Percentiles rank a stretch among this genome's conserved stretches.
Conservation (phyloP, 2,329 filamentous ascomycete genomes). For the Lachnellula suecica region DNA sequence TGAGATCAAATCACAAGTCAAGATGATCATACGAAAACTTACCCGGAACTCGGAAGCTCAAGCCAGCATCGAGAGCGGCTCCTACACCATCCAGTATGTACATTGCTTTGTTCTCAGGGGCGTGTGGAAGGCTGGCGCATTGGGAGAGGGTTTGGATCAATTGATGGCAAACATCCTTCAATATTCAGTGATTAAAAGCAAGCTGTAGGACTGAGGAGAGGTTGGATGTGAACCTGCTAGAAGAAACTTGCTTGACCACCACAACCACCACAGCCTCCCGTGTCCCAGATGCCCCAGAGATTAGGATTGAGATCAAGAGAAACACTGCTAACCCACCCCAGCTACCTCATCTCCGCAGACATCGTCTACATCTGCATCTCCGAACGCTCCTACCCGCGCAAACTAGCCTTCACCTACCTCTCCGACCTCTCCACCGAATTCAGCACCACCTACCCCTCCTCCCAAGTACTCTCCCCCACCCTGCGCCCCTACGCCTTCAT, state of each 20-base stretch:
- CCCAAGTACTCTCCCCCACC: constrained; percentile 70
- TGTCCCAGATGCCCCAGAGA: too few species aligned
- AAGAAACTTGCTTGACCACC: too few species aligned
- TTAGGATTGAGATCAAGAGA: too few species aligned
- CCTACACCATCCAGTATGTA: constrained; percentile 81
- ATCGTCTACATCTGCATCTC: constrained; percentile 93
- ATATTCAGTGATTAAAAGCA: too few species aligned
- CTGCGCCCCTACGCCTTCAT: constrained; percentile 94
- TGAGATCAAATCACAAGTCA: constrained; percentile 88
- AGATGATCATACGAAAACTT: constrained; percentile 84
- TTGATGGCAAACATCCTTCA: too few species aligned
- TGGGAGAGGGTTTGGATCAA: neutral
- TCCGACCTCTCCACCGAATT: constrained; percentile 91
- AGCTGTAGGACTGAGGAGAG: too few species aligned
- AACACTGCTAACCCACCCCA: constrained; percentile 33
- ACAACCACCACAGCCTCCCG: too few species aligned
- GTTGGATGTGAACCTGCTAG: too few species aligned
- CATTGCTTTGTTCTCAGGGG: neutral
- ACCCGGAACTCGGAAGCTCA: constrained; percentile 87
- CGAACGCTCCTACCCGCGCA: constrained; percentile 91
- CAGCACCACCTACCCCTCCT: constrained; percentile 73
- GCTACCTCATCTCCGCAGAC: constrained; percentile 80
- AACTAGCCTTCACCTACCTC: constrained; percentile 97
- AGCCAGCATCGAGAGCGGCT: constrained; percentile 84
- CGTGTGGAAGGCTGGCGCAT: neutral